Conservation (phyloP, 2,329 filamentous ascomycete species). For the Colletotrichum chlorophyti region DNA sequence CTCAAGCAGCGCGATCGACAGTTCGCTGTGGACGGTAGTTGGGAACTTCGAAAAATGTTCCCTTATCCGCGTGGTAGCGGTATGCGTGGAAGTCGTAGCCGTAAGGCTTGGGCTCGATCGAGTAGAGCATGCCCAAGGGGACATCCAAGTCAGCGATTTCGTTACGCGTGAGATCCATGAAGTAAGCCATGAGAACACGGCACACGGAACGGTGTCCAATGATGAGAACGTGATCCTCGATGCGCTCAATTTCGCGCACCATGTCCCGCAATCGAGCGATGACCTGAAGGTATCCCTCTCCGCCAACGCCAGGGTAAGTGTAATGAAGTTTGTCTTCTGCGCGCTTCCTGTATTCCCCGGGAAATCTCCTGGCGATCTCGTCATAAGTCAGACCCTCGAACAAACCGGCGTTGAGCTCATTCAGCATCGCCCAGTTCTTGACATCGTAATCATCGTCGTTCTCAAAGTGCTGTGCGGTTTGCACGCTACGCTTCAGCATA, state of each 20-base stretch:
- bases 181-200: slow-evolving; percentile 93
- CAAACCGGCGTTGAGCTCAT: slow-evolving; percentile 90
- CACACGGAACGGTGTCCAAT: slow-evolving; percentile 93
- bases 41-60: slow-evolving; percentile 87
- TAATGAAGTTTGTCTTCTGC: slow-evolving; percentile 90
- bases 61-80: slow-evolving; percentile 78
- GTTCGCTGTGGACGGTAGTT: slow-evolving; percentile 78
- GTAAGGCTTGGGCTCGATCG: slow-evolving; percentile 96
- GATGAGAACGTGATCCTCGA: slow-evolving; percentile 92
- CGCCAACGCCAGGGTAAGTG: slow-evolving; percentile 93
- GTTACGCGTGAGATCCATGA: slow-evolving; percentile 88
- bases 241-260: slow-evolving; percentile 95
- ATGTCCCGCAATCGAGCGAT: slow-evolving; percentile 95
- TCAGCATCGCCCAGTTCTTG: slow-evolving; percentile 97
- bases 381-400: slow-evolving; percentile 97
- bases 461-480: slow-evolving; percentile 89
- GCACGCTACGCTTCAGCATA: slow-evolving; percentile 89
- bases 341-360: slow-evolving; percentile 82
- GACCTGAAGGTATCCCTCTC: slow-evolving; percentile 95
- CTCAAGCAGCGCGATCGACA: slow-evolving; percentile 45
- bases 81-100: slow-evolving; percentile 97
- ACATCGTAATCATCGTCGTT: slow-evolving; percentile 93
- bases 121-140: slow-evolving; percentile 91
- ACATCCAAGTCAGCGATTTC: slow-evolving; percentile 95
- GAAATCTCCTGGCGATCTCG: slow-evolving; percentile 81